phyloP scores from a whole-genome alignment of 2,329 filamentous ascomycete species.

The Davidsoniella neocaledoniae region DNA sequence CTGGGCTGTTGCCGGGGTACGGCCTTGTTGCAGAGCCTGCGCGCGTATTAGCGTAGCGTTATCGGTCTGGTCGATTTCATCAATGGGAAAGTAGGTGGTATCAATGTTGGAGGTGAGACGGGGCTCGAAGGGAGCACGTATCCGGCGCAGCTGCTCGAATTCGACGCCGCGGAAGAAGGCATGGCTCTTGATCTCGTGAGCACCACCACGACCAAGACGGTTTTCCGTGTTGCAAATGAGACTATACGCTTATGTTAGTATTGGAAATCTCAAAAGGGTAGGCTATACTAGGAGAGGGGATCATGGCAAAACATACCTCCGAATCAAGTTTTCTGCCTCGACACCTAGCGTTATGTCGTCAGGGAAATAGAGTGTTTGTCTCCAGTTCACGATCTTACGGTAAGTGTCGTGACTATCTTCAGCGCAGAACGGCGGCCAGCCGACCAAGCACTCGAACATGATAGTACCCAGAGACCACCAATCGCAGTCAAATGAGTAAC shows the following conservation, averaged over 20 bases:
- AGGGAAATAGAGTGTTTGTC: constrained; percentile 86
- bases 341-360: constrained; percentile 78
- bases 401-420: constrained; percentile 97
- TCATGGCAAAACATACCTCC: constrained; percentile 44
- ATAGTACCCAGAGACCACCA: constrained; percentile 75
- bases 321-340: constrained; percentile 82
- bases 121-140: constrained; percentile 91
- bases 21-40: constrained; percentile 56
- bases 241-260: constrained; percentile 27
- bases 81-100: constrained; percentile 95
- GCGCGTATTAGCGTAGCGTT: constrained; percentile 75
- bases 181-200: constrained; percentile 83
- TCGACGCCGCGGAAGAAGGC: constrained; percentile 93
- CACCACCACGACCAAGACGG: constrained; percentile 72
- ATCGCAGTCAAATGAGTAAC: constrained; percentile 63
- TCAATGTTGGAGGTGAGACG: constrained; percentile 85
- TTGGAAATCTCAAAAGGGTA: neutral
- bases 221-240: constrained; percentile 89
- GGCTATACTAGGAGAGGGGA: neutral
- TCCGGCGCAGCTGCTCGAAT: constrained; percentile 81
- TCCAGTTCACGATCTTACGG: constrained; percentile 98
- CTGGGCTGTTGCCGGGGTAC: constrained; percentile 19
- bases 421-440: constrained; percentile 76
- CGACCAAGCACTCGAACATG: constrained; percentile 72
- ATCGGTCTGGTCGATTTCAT: constrained; percentile 94